Conservation (phyloP, 441 rosid genomes). For the Erodium texanum region DNA sequence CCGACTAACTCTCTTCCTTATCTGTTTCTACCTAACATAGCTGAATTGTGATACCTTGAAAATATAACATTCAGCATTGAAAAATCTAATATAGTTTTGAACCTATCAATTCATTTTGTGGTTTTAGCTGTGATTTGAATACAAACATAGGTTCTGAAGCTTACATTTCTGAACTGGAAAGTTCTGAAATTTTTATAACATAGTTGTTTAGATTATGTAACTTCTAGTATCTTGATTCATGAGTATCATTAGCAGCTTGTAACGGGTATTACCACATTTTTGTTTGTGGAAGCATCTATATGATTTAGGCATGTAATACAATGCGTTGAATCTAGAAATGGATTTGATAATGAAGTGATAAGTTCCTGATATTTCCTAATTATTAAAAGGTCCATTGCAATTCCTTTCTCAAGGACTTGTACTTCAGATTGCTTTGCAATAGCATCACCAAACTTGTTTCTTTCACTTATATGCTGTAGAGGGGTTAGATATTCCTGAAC, state of each 20-base stretch:
- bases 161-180: neutral
- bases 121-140: neutral
- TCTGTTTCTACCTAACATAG: neutral
- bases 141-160: neutral
- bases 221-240: neutral
- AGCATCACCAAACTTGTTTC: no score
- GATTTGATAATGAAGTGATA: no score
- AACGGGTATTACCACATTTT: neutral
- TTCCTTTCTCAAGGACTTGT: no score
- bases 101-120: neutral
- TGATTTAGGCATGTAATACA: no score
- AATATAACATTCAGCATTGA: neutral
- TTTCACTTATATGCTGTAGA: no score
- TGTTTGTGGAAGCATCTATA: neutral
- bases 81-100: neutral
- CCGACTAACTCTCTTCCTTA: neutral
- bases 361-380: no score
- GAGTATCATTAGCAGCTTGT: neutral
- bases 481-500: neutral
- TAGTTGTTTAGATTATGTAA: neutral
- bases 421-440: no score
- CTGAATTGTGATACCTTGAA: neutral
- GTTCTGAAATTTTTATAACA: neutral
- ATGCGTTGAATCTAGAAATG: no score
- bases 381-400: no score